Evolutionary conservation across 352 stramenopile genomes (phyloP), one percentile per base, ranked within the genome.

Genomic region (Halophytophthora batemanensis): DNA sequence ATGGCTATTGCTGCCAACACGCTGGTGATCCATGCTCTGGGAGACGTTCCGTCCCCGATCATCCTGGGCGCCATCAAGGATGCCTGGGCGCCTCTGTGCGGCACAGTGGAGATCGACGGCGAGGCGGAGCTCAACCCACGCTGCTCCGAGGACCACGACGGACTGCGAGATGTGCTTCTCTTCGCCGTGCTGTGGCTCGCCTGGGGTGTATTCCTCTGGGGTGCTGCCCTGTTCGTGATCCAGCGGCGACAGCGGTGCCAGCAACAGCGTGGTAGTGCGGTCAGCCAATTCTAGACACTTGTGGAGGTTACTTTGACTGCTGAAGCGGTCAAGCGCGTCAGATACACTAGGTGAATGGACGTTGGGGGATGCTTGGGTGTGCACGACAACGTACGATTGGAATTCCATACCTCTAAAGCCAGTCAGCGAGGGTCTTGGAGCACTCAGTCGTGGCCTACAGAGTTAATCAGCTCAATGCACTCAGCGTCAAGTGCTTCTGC

Each of bases 11-110:
- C 86, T 1, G 77, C 96, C 29, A 96, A 95, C 66, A 96, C 83
- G 38, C 62, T 98, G 7, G 57, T 96, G 28, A 95, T 97, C 46
- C 95, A 98, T 70, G 69, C 83, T 10, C 67, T 98, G 11, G 95
- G 95, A 6, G 95, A 98, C 67, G 95, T 98, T 12, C 94, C 95
- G 19, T 90, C 87, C 14, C 95, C 95, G 2, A 88, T 98, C 38
- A 75, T 98, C 38, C 66, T 98, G 23, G 96, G 96, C 12, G 74
- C 64, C 53, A 75, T 98, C 47, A 98, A 98, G 69, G 96, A 98
- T 59, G 53, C 69, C 22, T 87, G 95, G 64, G 92, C 94, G n/a
- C 94, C 95, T 8, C 65, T 73, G 35, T 98, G 92, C 48, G 79
- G 76, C 42, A 89, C 76, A 3, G 59, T 92, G 35, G 78, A 83